Base-by-base conservation (phyloP, 1,284 basidiomycete genomes). In the Schizopora paradoxa region DNA sequence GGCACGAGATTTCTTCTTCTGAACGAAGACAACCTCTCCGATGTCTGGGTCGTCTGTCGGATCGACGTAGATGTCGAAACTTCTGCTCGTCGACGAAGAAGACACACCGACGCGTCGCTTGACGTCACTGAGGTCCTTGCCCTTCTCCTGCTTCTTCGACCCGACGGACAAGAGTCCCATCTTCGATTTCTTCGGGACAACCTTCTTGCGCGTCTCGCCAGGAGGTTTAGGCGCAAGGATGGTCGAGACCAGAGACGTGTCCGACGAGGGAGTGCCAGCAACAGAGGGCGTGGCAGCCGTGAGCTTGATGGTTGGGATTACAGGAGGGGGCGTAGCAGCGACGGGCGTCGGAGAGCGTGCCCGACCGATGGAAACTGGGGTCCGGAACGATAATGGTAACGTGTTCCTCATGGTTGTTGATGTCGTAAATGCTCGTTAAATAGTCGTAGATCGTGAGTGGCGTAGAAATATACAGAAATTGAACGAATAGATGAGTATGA, bases 101-200 rank as follows among this genome's bases (percentile, higher is more conserved):
- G 49, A 43, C n/a, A 57, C 65, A 5, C 77, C 76, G 10, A 82
- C 74, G 33, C 78, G 77, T 16, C 78, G 67, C 10, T 75, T 70
- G 41, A 82, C 76, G 51, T 82, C 81, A 2, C 76, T 78, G 38
- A 82, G 65, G 55, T 84, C 81, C 34, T 69, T 69, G 3, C 59
- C 64, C 41, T 66, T 67, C 6, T 66, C 61, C 54, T 65, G 70
- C 32, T 60, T 51, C 28, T 51, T 37, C 7, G 37, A 41, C 48
- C 61, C 53, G 51, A 66, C 55, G 43, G 63, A 64, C 16, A 84
- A 72, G 16, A 85, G 64, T 23, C 71, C 65, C 1, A 86, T 70
- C 55, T 79, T 86, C 4, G 77, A 80, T 60, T 85, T 86, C 65
- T 85, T 86, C 8, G 81, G 84, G n/a, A 86, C 77, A 51, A 86